A percentile compares a stretch with the other conserved stretches of the same genome.
phyloP scores from a whole-genome alignment of 169 alveolate genomes.

The Plasmodium knowlesi region DNA sequence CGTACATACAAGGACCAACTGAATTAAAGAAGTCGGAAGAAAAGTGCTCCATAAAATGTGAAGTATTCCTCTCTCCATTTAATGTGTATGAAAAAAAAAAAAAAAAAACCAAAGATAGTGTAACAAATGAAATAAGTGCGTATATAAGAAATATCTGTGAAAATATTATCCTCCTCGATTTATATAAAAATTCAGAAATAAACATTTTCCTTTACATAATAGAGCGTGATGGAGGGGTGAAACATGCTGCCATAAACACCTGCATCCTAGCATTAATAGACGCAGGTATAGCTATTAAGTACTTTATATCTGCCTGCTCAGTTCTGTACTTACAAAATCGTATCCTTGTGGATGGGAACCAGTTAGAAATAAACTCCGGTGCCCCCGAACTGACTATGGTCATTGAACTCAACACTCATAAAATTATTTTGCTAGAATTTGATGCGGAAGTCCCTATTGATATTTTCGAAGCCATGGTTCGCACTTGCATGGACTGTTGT shows the following conservation, averaged over 20 bases:
- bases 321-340: constrained; percentile 77
- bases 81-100: constrained; percentile 60
- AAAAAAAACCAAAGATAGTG: constrained; percentile 60
- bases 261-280: constrained; percentile 83
- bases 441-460: constrained; percentile 75
- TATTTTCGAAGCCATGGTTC: constrained; percentile 60
- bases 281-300: constrained; percentile 86
- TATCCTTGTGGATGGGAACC: constrained; percentile 66
- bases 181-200: constrained; percentile 62
- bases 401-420: constrained; percentile 53
- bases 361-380: constrained; percentile 66
- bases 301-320: constrained; percentile 81
- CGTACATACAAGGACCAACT: constrained; percentile 73
- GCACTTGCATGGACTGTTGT: constrained; percentile 46
- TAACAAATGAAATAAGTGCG: constrained; percentile 74
- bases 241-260: constrained; percentile 82
- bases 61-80: constrained; percentile 73
- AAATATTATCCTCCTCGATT: constrained; percentile 79
- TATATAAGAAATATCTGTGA: constrained; percentile 71
- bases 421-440: constrained; percentile 62
- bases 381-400: constrained; percentile 71
- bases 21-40: constrained; percentile 70
- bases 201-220: constrained; percentile 37
- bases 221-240: constrained; percentile 78
- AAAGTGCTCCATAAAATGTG: constrained; percentile 65